Conservation (phyloP, 2,329 filamentous ascomycete species). For the Penicillium sp. region DNA sequence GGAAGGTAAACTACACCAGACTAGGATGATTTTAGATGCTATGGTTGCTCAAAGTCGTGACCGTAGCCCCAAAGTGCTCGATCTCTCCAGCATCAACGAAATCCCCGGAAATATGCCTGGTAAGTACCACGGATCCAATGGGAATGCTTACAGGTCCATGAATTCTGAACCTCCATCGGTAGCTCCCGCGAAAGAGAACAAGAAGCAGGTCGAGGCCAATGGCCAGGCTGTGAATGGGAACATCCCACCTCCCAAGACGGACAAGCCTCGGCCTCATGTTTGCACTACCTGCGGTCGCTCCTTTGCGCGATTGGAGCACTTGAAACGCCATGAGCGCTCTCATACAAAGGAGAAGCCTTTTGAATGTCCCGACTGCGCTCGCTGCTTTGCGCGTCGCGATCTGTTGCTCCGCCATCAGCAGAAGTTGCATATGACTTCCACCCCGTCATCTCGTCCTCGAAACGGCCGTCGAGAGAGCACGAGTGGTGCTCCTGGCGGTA, state of each 20-base stretch:
- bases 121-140: conserved; percentile 25
- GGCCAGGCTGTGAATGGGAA: conserved; percentile 27
- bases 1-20: conserved; percentile 2
- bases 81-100: conserved; percentile 42
- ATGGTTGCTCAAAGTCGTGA: conserved; percentile 37
- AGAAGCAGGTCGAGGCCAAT: conserved; percentile 31
- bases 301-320: conserved; percentile 89
- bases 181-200: conserved; percentile 26
- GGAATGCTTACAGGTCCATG: conserved; percentile 3
- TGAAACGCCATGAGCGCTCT: conserved; percentile 96
- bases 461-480: conserved; percentile 81
- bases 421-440: conserved; percentile 91
- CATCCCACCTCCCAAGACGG: conserved; percentile 78
- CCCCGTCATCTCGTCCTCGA: conserved; percentile 77
- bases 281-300: conserved; percentile 87
- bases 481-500: conserved; percentile 58
- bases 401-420: conserved; percentile 92
- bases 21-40: conserved; percentile 34
- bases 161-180: conserved; percentile 23
- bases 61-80: conserved; percentile 34
- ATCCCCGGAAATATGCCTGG: conserved; percentile 36
- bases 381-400: conserved; percentile 93
- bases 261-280: conserved; percentile 93
- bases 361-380: conserved; percentile 86
- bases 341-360: conserved; percentile 99